Conservation (phyloP, 2,329 filamentous ascomycete genomes). For the Fusarium sp. region DNA sequence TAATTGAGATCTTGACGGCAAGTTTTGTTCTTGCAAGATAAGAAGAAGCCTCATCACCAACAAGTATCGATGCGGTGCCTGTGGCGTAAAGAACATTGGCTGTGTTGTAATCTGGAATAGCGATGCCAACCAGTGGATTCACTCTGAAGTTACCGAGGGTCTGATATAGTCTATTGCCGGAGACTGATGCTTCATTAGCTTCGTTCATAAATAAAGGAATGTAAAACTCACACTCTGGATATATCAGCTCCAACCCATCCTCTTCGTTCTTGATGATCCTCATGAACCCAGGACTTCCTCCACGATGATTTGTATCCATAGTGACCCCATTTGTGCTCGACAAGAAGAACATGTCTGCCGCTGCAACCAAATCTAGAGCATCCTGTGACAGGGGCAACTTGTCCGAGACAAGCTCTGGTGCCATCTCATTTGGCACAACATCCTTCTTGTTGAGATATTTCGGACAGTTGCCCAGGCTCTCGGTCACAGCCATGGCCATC, state of each 20-base stretch:
- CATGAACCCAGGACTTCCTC: conserved; percentile 78
- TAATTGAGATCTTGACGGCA: conserved; percentile 73
- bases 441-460: conserved; percentile 85
- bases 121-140: conserved; percentile 74
- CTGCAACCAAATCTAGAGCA: conserved; percentile 67
- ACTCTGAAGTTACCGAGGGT: conserved; percentile 79
- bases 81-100: conserved; percentile 80
- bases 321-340: conserved; percentile 71
- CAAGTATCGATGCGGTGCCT: conserved; percentile 72
- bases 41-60: conserved; percentile 68
- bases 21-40: conserved; percentile 77
- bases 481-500: conserved; percentile 74
- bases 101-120: conserved; percentile 77
- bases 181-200: conserved; percentile 55
- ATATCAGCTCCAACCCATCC: conserved; percentile 65
- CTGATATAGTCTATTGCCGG: conserved; percentile 85
- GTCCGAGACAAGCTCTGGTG: conserved; percentile 60
- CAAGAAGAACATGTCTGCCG: conserved; percentile 82
- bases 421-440: conserved; percentile 59
- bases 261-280: conserved; percentile 69
- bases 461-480: conserved; percentile 83
- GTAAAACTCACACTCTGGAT: conserved; percentile 72
- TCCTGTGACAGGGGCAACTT: conserved; percentile 58
- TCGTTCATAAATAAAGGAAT: not conserved
- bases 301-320: conserved; percentile 88